phyloP scores from a whole-genome alignment of 495 filamentous ascomycete species.

The Penicillium coffeae region DNA sequence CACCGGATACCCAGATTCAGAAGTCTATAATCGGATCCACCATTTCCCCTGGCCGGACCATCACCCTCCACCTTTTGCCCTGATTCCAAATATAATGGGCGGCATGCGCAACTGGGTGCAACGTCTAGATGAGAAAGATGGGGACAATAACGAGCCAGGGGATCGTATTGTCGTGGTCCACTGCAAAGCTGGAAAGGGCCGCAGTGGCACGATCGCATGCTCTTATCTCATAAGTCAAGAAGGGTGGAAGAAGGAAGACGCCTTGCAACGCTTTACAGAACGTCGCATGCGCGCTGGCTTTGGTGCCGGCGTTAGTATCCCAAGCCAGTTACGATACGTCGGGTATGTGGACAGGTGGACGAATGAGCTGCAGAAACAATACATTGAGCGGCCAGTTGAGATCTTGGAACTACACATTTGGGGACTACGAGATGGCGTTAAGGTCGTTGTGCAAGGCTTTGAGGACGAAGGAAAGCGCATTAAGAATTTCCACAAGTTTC shows the following conservation, averaged over 20 bases:
- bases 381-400: conserved; percentile 79
- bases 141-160: conserved; percentile 6
- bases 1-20: conserved; percentile 87
- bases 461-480: conserved; percentile 85
- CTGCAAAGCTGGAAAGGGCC: conserved; percentile 95
- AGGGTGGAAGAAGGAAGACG: conserved; percentile 76
- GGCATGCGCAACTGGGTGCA: conserved; percentile 85
- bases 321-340: conserved; percentile 83
- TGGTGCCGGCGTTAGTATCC: conserved; percentile 87
- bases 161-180: conserved; percentile 84
- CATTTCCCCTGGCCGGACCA: conserved; percentile 98
- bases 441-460: conserved; percentile 80
- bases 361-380: conserved; percentile 63
- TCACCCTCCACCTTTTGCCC: conserved; percentile 87
- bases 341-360: conserved; percentile 89
- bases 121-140: conserved; percentile 42
- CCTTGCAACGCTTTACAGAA: conserved; percentile 78
- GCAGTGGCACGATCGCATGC: conserved; percentile 84
- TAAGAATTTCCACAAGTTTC: conserved; percentile 78
- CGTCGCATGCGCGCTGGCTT: conserved; percentile 85
- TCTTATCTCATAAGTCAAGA: conserved; percentile 87
- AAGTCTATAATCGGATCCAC: conserved; percentile 75
- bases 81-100: conserved; percentile 83
- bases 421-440: conserved; percentile 84
- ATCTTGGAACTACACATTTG: conserved; percentile 86